phyloP scores from a whole-genome alignment of 2,329 filamentous ascomycete genomes.

The Venturia nashicola region DNA sequence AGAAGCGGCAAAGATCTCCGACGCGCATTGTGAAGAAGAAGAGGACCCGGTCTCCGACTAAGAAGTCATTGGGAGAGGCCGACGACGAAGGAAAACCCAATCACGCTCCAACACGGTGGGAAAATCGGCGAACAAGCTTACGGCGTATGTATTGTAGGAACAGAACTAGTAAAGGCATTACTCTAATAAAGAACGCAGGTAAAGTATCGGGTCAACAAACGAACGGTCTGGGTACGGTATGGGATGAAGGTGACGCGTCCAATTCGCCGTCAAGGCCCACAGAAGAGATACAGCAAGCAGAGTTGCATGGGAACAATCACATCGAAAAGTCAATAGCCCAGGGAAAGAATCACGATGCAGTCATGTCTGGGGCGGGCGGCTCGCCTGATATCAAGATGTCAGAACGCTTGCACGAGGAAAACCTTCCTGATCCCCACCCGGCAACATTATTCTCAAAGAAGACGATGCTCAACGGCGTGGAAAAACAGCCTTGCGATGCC shows the following conservation, averaged over 20 bases:
- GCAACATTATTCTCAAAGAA: neutral
- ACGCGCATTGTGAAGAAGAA: conserved; percentile 33
- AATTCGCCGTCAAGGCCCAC: neutral
- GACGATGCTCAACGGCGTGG: neutral
- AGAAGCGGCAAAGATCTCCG: conserved; percentile 18
- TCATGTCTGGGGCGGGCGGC: neutral
- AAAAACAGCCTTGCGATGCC: neutral
- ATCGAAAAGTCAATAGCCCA: neutral
- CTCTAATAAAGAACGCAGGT: neutral
- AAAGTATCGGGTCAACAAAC: neutral
- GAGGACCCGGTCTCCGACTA: conserved; percentile 19
- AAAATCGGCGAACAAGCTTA: conserved; percentile 6
- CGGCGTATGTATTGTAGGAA: neutral
- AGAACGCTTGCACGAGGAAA: neutral
- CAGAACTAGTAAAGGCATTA: neutral
- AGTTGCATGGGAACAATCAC: neutral
- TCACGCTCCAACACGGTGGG: conserved; percentile 7
- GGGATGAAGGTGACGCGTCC: neutral
- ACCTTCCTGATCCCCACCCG: neutral
- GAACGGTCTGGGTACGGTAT: neutral
- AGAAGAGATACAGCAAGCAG: neutral
- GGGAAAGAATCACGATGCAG: neutral
- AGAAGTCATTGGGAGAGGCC: conserved; percentile 12
- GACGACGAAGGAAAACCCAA: conserved; percentile 13
- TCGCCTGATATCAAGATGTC: neutral